A percentile compares a stretch with the other conserved stretches of the same genome.
phyloP scores from a whole-genome alignment of 768 basidiomycete genomes.

The Amanita exitialis region DNA sequence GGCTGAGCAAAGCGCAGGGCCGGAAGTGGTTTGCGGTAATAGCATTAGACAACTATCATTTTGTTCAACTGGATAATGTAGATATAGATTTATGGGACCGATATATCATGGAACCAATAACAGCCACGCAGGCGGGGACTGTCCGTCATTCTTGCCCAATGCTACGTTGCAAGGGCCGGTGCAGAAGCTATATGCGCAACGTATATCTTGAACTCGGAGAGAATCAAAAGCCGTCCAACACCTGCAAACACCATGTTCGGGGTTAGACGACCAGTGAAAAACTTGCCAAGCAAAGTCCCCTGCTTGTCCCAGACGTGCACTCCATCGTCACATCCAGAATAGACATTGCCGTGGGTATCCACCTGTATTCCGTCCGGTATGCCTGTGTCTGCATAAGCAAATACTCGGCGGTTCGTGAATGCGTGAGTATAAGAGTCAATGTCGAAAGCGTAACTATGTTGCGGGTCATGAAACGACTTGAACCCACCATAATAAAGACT shows the following conservation, averaged over 20 bases:
- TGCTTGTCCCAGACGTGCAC: conserved; percentile 47
- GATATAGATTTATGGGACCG: no score
- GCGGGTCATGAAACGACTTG: background rate
- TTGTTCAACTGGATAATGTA: no score
- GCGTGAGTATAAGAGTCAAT: conserved; percentile 43
- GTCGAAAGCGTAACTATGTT: conserved; percentile 45
- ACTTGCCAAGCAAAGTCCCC: conserved; percentile 54
- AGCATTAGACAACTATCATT: no score
- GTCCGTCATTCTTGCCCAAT: no score
- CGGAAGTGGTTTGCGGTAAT: no score
- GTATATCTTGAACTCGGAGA: conserved; percentile 38
- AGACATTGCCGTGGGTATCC: conserved; percentile 57
- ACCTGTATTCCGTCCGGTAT: conserved; percentile 60
- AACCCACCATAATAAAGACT: background rate
- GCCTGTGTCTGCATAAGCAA: conserved; percentile 59
- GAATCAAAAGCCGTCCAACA: conserved; percentile 29
- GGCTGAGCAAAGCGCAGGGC: no score
- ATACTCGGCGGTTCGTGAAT: conserved; percentile 53
- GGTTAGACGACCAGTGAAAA: conserved; percentile 38
- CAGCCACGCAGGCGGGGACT: no score
- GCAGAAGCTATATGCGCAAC: conserved; percentile 35
- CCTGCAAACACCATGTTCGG: conserved; percentile 39
- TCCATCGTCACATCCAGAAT: conserved; percentile 60
- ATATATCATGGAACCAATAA: no score
- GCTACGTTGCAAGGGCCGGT: conserved; percentile 8